Conservation (phyloP, 1,284 basidiomycete species). For the Leccinum angustisporum region DNA sequence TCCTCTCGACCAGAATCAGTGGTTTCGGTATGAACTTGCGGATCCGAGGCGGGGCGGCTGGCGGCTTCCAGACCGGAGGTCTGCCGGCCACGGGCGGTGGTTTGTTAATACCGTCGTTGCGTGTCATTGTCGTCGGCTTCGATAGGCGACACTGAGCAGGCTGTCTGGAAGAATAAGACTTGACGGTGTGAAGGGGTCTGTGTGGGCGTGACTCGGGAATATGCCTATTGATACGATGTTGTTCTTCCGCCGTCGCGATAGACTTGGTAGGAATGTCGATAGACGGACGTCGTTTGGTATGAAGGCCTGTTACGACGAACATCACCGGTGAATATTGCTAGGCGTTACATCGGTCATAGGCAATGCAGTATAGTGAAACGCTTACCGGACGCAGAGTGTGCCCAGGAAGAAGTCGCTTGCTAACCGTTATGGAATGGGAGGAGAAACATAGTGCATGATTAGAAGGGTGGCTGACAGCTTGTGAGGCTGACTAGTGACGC, state of each 20-base stretch:
- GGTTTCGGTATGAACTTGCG: constrained; percentile 28
- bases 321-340: constrained; percentile 15
- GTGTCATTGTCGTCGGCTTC: constrained; percentile 8
- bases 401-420: background rate
- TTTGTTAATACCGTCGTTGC: constrained; percentile 1
- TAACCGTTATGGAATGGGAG: background rate
- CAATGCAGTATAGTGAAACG: constrained; percentile 1
- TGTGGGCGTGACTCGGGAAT: background rate
- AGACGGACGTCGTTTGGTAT: constrained; percentile 23
- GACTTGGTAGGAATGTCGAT: background rate
- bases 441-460: background rate
- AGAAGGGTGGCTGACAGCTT: constrained; percentile 17
- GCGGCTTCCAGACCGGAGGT: constrained; percentile 7
- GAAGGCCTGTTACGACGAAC: constrained; percentile 28
- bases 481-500: constrained; percentile 18
- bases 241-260: background rate
- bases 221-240: background rate
- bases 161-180: background rate
- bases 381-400: constrained; percentile 12
- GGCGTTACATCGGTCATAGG: constrained; percentile 17
- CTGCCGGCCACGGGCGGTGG: background rate
- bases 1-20: constrained; percentile 25
- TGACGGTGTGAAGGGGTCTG: background rate
- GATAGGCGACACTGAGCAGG: background rate
- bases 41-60: constrained; percentile 1